Evolutionary conservation across 441 rosid genomes (phyloP), one percentile per base, ranked within the genome.

Genomic region (Daphne laureola): DNA sequence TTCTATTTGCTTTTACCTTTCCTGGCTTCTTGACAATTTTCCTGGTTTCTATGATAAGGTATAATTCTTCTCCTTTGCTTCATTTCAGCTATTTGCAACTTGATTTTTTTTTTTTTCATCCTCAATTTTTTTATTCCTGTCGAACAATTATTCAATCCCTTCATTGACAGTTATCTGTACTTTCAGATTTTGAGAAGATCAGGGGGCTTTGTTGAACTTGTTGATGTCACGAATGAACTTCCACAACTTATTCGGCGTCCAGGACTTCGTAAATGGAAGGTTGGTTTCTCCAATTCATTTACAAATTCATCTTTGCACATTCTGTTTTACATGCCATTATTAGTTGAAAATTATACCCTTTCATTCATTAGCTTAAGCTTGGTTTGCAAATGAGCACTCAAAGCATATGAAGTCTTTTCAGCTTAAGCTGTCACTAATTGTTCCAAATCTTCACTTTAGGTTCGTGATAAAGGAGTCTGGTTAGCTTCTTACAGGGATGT

Each of bases 181-280:
- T 31, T 67, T 57, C 65, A 87, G 96, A 80, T 85, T 64, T 72
- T 90, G 57, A 75, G 93, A 54, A 93, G 73, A 67, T 82, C 87
- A 71, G 85, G 76, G 55, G 83, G 79, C 58, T 80, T 87, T 62
- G 85, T 90, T 67, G 93, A 93, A 76, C 91, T 93, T 51, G 65
- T 87, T 64, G 90, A 93, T 65, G 95, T 87, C 61, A 80, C 96
- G 41, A 63, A 59, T 55, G 82, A 82, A 67, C 82, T 83, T 69
- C 99, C 97, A 51, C 82, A 78, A 57, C 97, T 93, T 72, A 66
- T 82, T 60, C 75, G 90, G 44, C 78, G 91, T 58, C 93, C 95
- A 41, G 99, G 97, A 70, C 80, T 85, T 58, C 80, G 49, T 63
- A 90, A 60, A 70, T 93, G 97, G 97, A 93, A 87, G 99, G 97